A percentile compares a stretch with the other conserved stretches of the same genome.
Evolutionary conservation across 1,284 basidiomycete genomes (phyloP).

Genomic region (Mycena citricolor): DNA sequence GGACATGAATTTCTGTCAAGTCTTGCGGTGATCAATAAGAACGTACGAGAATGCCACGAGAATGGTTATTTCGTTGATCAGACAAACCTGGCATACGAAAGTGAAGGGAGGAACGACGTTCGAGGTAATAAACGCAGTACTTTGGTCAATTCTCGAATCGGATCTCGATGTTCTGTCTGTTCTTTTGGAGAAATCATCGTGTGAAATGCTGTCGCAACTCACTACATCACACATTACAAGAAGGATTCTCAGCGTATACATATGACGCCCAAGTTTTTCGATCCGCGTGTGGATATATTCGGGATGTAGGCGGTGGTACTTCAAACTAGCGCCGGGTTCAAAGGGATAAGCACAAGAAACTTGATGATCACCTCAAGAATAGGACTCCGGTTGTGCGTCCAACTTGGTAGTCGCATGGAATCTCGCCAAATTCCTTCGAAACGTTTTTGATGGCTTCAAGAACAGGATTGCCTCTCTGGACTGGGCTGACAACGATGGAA

Average conservation of each 20-base stretch:
- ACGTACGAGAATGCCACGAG: conserved; percentile 91
- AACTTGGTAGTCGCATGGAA: conserved; percentile 93
- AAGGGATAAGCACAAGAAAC: background rate
- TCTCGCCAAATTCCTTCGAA: conserved; percentile 93
- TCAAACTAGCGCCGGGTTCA: conserved; percentile 55
- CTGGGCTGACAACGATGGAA: conserved; percentile 71
- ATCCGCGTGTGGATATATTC: conserved; percentile 95
- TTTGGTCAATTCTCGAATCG: conserved; percentile 93
- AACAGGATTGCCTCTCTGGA: conserved; percentile 83
- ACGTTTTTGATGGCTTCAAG: conserved; percentile 85
- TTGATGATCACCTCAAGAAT: conserved; percentile 71
- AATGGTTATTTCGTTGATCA: conserved; percentile 92
- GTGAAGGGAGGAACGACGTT: conserved; percentile 6
- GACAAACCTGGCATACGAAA: conserved; percentile 53
- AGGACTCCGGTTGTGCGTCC: conserved; percentile 92
- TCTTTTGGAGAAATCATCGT: conserved; percentile 13
- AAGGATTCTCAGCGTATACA: conserved; percentile 86
- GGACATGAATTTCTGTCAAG: conserved; percentile 1
- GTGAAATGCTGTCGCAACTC: conserved; percentile 39
- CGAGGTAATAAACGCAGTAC: conserved; percentile 30
- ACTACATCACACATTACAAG: conserved; percentile 93
- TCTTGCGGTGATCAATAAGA: background rate
- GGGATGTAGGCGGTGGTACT: conserved; percentile 95
- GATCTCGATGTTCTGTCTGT: conserved; percentile 86
- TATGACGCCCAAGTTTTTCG: conserved; percentile 77